Evolutionary conservation across 345 rosid species (phyloP).

Genomic region (Salix brachista): DNA sequence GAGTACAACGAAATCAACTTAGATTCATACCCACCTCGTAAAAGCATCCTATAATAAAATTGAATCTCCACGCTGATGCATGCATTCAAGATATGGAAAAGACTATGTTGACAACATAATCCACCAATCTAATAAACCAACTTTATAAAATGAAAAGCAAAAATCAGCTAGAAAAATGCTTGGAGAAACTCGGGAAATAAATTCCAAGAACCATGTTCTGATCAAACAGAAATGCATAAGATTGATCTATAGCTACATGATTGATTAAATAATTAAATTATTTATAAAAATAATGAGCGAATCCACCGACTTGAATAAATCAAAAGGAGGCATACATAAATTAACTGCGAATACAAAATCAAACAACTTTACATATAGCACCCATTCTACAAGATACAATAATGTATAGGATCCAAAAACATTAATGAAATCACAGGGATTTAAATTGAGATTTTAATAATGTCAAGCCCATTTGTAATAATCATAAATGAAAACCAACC

Average conservation of each 20-base stretch:
- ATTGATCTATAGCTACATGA: slow-evolving; percentile 6
- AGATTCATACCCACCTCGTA: background rate
- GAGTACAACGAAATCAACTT: background rate
- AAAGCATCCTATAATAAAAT: background rate
- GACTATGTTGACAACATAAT: background rate
- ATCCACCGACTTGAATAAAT: background rate
- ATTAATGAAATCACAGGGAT: background rate
- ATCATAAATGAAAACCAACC: slow-evolving; percentile 1
- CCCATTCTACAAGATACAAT: background rate
- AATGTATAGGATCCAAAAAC: background rate
- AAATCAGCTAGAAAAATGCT: background rate
- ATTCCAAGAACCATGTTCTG: background rate
- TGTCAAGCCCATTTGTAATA: slow-evolving; percentile 2
- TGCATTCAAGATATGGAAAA: background rate
- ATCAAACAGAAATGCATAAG: background rate
- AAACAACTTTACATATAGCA: background rate
- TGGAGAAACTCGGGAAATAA: background rate
- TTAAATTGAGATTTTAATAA: background rate
- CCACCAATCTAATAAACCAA: background rate
- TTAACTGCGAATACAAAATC: background rate
- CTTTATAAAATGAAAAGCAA: background rate
- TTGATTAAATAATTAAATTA: background rate
- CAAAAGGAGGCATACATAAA: background rate
- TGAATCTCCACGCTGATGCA: background rate
- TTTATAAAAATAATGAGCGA: slow-evolving; percentile 1